These are phyloP conservation scores for Fraxinus paxiana DNA, from an alignment of 305 asterid species.

Conservation along the genomic window DNA sequence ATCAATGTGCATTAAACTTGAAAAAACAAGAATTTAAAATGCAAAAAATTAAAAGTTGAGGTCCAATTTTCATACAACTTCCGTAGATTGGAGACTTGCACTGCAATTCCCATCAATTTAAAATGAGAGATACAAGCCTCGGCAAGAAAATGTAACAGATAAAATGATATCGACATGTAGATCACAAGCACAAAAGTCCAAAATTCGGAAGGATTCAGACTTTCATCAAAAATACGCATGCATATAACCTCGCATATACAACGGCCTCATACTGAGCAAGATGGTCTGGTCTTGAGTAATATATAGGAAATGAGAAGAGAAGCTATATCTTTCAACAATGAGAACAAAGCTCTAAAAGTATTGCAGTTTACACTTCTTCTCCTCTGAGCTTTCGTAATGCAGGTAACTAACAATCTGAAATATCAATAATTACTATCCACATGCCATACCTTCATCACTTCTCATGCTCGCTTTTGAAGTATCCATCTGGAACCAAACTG, in stretches of 20 bases:
- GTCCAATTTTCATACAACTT: background rate
- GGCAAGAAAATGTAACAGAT: background rate
- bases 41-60: background rate
- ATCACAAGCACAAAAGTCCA: background rate
- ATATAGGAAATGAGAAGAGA: background rate
- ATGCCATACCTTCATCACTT: constrained; percentile 42
- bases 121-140: background rate
- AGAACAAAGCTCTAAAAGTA: background rate
- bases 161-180: background rate
- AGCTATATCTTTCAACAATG: background rate
- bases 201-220: background rate
- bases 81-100: background rate
- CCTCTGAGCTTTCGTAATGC: background rate
- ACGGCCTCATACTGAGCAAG: background rate
- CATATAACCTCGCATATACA: background rate
- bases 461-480: constrained; percentile 42
- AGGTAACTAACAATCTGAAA: background rate
- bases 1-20: background rate
- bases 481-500: constrained; percentile 52
- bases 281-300: background rate
- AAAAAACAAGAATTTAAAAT: background rate
- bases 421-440: background rate
- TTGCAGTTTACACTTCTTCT: background rate
- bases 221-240: background rate
- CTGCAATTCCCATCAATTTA: background rate